Base-by-base conservation (phyloP, 305 asterid genomes). In the Petunia hybrid region DNA sequence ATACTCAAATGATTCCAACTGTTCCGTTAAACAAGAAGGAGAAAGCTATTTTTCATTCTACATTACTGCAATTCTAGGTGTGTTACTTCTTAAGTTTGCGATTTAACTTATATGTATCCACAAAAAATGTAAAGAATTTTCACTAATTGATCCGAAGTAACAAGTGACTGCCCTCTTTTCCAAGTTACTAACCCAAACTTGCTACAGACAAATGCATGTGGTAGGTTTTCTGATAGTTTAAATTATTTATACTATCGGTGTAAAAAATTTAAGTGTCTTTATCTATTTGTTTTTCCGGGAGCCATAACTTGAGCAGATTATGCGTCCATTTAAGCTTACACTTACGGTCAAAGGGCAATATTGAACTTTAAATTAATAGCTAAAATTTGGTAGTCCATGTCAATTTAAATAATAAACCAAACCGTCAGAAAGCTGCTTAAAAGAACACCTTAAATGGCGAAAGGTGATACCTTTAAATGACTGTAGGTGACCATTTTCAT, bases 401-500 rank as follows among this genome's bases (percentile, higher is more conserved):
- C 16, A 8, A 42, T 68, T 42, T n/a, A 68, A 16, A 64, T 4
- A 16, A 45, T 69, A 16, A 8, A 69, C 13, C 76, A 43, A 43
- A 43, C 8, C 38, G 43, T 43, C 4, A 1, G 4, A 57, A 16
- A 69, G 22, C 40, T 69, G 76, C 40, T 69, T 69, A 35, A 10
- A 31, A 62, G 46, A 70, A 70, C 43, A 43, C 40, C 76, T 43
- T 57, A 42, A 69, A 69, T 43, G 76, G 57, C 6, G 57, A 43
- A 4, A 69, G 4, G 12, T 53, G 8, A 39, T 75, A 91, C 98
- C 98, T 91, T 91, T 88, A 81, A 95, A 95, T 38, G 94, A 86
- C 68, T 89, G 83, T 77, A 95, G 96, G 83, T 86, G 85, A 41
- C 94, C 97, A 73, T 87, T 89, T 87, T 90, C 82, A 83, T 93